Evolutionary conservation across 495 filamentous ascomycete species (phyloP).

Genomic region (Daldinia loculata): DNA sequence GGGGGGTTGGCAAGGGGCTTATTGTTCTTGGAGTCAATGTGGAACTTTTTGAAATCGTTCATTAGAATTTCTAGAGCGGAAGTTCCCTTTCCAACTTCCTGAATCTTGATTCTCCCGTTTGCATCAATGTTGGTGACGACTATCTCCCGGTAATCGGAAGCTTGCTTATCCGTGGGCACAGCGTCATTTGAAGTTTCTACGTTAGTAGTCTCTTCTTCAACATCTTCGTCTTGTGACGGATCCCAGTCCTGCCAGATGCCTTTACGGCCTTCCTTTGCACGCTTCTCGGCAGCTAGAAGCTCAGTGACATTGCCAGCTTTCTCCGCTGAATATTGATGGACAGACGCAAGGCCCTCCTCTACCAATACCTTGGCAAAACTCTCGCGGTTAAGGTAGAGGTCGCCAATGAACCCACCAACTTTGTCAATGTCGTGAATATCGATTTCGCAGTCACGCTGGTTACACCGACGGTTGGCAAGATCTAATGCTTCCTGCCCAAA

Average conservation of each 20-base stretch:
- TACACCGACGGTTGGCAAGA: slow-evolving; percentile 82
- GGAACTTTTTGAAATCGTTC: slow-evolving; percentile 86
- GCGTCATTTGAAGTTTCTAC: slow-evolving; percentile 58
- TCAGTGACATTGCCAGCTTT: slow-evolving; percentile 90
- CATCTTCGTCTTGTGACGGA: slow-evolving; percentile 78
- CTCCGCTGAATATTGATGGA: slow-evolving; percentile 94
- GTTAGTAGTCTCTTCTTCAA: slow-evolving; percentile 58
- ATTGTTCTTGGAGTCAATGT: slow-evolving; percentile 77
- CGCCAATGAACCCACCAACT: slow-evolving; percentile 96
- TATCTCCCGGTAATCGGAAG: slow-evolving; percentile 90
- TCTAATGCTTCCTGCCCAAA: slow-evolving; percentile 96
- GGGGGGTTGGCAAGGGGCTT: slow-evolving; percentile 76
- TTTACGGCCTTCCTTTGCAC: slow-evolving; percentile 85
- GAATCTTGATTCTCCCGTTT: slow-evolving; percentile 81
- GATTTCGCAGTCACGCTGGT: slow-evolving; percentile 96
- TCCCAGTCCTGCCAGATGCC: slow-evolving; percentile 95
- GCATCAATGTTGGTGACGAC: slow-evolving; percentile 87
- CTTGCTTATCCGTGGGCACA: slow-evolving; percentile 63
- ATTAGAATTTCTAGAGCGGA: slow-evolving; percentile 84
- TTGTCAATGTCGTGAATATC: slow-evolving; percentile 96
- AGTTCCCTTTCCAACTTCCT: slow-evolving; percentile 84
- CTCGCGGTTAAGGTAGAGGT: slow-evolving; percentile 91
- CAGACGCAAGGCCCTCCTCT: slow-evolving; percentile 90
- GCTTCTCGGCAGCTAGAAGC: slow-evolving; percentile 84
- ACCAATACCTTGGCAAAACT: slow-evolving; percentile 94